phyloP scores from a whole-genome alignment of 2,329 filamentous ascomycete genomes.

The Aaosphaeria arxii region DNA sequence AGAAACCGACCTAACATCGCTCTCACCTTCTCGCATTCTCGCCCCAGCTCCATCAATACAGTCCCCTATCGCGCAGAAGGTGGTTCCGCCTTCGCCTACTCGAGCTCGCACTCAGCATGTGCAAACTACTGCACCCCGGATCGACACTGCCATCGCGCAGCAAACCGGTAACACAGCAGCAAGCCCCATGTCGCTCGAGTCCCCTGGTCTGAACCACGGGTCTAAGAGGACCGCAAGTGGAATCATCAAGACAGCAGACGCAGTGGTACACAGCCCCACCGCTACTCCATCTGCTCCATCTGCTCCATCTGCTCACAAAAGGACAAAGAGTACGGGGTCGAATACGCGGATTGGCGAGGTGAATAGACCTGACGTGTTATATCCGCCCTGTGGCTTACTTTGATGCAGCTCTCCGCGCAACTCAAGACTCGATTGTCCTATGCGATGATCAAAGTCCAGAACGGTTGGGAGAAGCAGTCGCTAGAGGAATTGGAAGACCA shows the following conservation, averaged over 20 bases:
- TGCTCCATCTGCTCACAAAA: conserved; percentile 55
- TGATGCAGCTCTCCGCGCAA: conserved; percentile 66
- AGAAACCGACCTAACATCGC: conserved; percentile 28
- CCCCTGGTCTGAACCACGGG: conserved; percentile 40
- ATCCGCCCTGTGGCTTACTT: conserved; percentile 19
- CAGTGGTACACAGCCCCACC: conserved; percentile 11
- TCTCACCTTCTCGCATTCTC: conserved; percentile 7
- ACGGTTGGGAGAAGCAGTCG: conserved; percentile 79
- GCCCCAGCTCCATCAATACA: conserved; percentile 26
- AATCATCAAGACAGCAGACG: conserved; percentile 52
- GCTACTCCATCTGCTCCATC: conserved; percentile 3
- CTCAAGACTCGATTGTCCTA: conserved; percentile 84
- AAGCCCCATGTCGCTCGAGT: conserved; percentile 43
- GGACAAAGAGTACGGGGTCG: conserved; percentile 67
- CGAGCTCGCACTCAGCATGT: conserved; percentile 45
- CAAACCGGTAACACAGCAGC: conserved; percentile 30
- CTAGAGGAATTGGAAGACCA: conserved; percentile 75
- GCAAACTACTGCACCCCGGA: conserved; percentile 13
- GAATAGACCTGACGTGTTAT: conserved; percentile 30
- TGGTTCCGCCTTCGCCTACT: conserved; percentile 42
- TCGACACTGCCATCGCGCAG: conserved; percentile 23
- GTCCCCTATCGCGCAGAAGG: conserved; percentile 42
- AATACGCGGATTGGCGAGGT: conserved; percentile 75
- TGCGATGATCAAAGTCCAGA: conserved; percentile 85
- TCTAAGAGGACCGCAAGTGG: conserved; percentile 79